phyloP scores from a whole-genome alignment of 1,284 basidiomycete species.

The Cystobasidium slooffiae region DNA sequence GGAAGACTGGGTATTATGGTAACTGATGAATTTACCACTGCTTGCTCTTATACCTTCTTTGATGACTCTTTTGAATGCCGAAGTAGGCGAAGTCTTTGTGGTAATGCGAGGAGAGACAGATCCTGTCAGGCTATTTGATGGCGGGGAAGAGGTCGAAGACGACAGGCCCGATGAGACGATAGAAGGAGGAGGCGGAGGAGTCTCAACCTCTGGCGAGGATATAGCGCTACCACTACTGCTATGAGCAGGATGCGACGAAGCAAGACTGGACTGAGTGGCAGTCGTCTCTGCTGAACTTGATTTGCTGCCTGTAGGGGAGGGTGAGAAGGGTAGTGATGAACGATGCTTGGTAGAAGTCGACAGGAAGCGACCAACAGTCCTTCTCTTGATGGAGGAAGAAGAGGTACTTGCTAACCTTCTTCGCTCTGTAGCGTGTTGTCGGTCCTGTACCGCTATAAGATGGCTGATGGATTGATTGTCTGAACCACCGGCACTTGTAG shows the following conservation, averaged over 20 bases:
- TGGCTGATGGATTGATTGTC: too few relatives aligned
- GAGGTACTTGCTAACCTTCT: neutral
- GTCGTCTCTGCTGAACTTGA: slow-evolving; percentile 8
- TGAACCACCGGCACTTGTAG: too few relatives aligned
- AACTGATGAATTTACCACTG: too few relatives aligned
- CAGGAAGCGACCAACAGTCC: neutral
- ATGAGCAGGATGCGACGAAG: neutral
- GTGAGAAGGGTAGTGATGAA: neutral
- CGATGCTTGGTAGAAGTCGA: neutral
- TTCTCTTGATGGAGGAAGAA: neutral
- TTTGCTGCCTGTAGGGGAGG: slow-evolving; percentile 7
- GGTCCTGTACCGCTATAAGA: too few relatives aligned
- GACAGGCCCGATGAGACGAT: neutral
- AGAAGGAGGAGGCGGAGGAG: neutral
- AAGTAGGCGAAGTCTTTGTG: neutral
- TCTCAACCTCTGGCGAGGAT: neutral
- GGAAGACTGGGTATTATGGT: too few relatives aligned
- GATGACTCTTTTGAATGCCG: slow-evolving; percentile 6
- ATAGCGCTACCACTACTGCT: neutral
- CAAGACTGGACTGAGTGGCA: neutral
- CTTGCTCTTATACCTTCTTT: neutral
- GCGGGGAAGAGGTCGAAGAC: neutral
- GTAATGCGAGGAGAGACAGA: neutral
- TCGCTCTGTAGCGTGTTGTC: neutral
- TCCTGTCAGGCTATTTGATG: neutral